Conservation (phyloP, 2,329 filamentous ascomycete genomes). For the Aspergillus ochraceoroseus region DNA sequence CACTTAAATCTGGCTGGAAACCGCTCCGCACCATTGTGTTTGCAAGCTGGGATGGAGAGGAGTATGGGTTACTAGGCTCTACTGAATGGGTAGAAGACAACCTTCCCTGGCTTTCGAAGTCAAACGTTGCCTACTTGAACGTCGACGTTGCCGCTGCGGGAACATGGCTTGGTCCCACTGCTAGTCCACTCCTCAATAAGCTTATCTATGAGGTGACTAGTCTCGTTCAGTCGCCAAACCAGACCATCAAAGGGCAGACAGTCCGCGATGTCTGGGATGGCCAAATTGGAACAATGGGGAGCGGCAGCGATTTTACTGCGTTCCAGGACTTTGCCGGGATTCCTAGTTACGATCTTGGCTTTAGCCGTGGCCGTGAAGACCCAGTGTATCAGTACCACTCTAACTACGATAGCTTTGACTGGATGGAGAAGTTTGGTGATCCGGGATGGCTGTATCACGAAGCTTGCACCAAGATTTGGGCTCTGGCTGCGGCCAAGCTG, state of each 20-base stretch:
- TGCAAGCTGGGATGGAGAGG: slow-evolving; percentile 77
- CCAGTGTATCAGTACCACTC: slow-evolving; percentile 69
- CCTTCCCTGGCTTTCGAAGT: slow-evolving; percentile 68
- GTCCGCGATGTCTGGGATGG: slow-evolving; percentile 64
- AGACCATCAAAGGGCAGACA: slow-evolving; percentile 64
- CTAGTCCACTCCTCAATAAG: slow-evolving; percentile 71
- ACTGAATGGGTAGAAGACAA: slow-evolving; percentile 94
- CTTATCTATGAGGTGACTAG: slow-evolving; percentile 63
- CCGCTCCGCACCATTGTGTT: slow-evolving; percentile 88
- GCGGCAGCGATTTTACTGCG: slow-evolving; percentile 68
- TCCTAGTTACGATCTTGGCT: slow-evolving; percentile 61
- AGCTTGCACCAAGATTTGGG: slow-evolving; percentile 62
- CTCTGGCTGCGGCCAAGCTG: slow-evolving; percentile 58
- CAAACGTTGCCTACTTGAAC: slow-evolving; percentile 78
- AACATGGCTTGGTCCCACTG: slow-evolving; percentile 57
- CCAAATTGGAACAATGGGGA: slow-evolving; percentile 61
- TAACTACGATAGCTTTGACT: slow-evolving; percentile 79
- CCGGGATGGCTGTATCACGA: slow-evolving; percentile 55
- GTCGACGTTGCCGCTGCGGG: slow-evolving; percentile 71
- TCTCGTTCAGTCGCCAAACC: slow-evolving; percentile 66
- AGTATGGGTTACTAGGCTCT: slow-evolving; percentile 79
- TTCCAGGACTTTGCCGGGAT: slow-evolving; percentile 69
- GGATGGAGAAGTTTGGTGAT: slow-evolving; percentile 78
- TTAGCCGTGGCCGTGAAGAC: slow-evolving; percentile 43
- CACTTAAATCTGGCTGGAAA: slow-evolving; percentile 70